Base-by-base conservation (phyloP, 1,284 basidiomycete genomes). In the Phellinidium pouzarii region DNA sequence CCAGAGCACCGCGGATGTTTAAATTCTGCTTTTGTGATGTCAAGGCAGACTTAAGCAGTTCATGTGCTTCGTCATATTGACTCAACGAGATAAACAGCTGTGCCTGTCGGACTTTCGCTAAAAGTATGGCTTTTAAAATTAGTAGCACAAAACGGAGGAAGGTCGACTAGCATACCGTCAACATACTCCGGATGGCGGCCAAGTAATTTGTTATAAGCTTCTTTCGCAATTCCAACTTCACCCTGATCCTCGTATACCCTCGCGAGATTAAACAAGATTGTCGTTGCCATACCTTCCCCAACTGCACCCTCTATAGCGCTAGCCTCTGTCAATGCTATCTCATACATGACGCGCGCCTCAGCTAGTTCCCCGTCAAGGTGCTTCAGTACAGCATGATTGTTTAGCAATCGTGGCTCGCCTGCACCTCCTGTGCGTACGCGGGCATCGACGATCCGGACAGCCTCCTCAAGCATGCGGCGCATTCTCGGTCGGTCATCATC, bases 31-130 rank as follows among this genome's bases (percentile, higher is more conserved):
- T 77, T 62, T 89, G 82, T 0, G 90, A 81, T 0, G 78, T 73
- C 38, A 93, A 77, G 1, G 86, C 83, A 66, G 96, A 89, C 67
- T 96, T 97, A 50, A 97, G 70, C 4, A 93, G 74, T 1, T 86
- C 84, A 65, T 94, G 88, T 0, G 92, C 91, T 3, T 91, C 87
- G 59, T 86, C 82, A 59, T 82, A 75, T 12, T 82, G 79, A 46
- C 86, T 86, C 22, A 85, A 62, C 23, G 75, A 72, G 0, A 82
- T 71, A 1, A 87, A 75, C 74, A 96, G 84, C 9, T 87, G 78
- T 0, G 92, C 91, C 59, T 90, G 84, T 29, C 94, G 86, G 37
- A 94, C 80, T 72, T 96, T 97, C 58, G 93, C 93, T 94, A 61
- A 41, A 54, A 17, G 31, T 31, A 37, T 9, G n/a, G n/a, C n/a